Evolutionary conservation across 768 basidiomycete species (phyloP), one percentile per base, ranked within the genome.

Genomic region (Lactifluus volemus): DNA sequence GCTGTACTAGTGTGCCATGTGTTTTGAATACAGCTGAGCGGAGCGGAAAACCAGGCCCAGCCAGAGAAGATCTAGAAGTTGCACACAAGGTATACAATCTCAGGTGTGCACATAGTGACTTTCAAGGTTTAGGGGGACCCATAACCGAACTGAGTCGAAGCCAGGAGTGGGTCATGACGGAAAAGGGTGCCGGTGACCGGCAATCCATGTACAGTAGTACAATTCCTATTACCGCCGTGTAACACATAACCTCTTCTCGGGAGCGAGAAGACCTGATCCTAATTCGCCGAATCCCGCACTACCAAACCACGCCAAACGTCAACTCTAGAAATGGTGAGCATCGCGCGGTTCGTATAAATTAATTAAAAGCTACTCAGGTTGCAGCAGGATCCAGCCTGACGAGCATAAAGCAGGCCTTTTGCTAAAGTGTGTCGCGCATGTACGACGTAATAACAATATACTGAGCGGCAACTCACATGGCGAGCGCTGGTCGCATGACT

Each of bases 101-200:
- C 55, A 51, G 17, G 42, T 21, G 32, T 32, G 17, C 21, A 32
- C 49, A 25, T 44, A 3, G 15, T 34, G 34, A 14, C 51, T 36
- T 59, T 42, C 55, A 52, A 45, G 50, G 34, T 48, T 47, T 36
- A 47, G 55, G 48, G 34, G 32, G 5, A 19, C 29, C 21, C 52
- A 25, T 39, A 59, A 44, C 50, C 51, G 58, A 53, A 29, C 36
- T 59, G 50, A 39, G 50, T 59, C 51, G 45, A 48, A 36, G 21
- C 51, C 29, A 45, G 41, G 7, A 53, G 51, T 36, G 32, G 36
- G 17, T 17, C 41, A 25, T 11, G 8, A 25, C 36, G 29, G 49
- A 49, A 17, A 42, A 29, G 55, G 32, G 45, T 36, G 17, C 55
- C 55, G 48, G 38, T 41, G 36, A 54, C 42, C 53, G 53, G 42